Evolutionary conservation across 192 early-diverging fungal species (phyloP), one percentile per base, ranked within the genome.

Genomic region (Linnemannia elongata): DNA sequence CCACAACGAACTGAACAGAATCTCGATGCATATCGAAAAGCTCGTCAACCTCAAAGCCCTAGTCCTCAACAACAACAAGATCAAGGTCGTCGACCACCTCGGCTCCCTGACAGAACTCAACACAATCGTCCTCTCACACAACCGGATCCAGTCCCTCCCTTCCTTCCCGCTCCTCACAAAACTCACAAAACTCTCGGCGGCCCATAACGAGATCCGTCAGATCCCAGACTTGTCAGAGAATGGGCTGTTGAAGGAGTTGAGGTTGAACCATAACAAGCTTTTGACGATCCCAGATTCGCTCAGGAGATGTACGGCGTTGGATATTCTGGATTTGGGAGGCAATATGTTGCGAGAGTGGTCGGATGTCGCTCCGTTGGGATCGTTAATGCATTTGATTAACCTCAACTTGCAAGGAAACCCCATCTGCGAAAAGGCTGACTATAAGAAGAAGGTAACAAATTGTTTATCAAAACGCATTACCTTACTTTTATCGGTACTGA

Each of bases 61-160:
- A 18, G 94, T 97, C 45, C 89, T 97, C 30, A 95, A 94, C 78
- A 89, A 97, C 86, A 97, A 97, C 90, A 82, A 88, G 39, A 93
- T 97, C 72, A 79, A 85, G 35, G 78, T 83, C 36, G 90, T 97
- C 42, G 95, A 96, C 72, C 90, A 96, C 74, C 38, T 97, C 17
- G 88, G 88, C 22, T 82, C 74, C 4, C 83, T 96, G 30, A 76
- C 72, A 3, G 83, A 94, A 22, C 89, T 97, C 20, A 95, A 94
- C 82, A 96, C 96, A 0, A 82, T 97, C 87, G 96, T 97, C 18
- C 85, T 97, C 30, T 97, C 96, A 4, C 94, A 97, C 74, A 97
- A 97, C 91, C 77, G 92, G 69, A 82, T 97, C 71, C 82, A 92
- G 2, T 75, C 82, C 12, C 69, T 96, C 10, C 91, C 93, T 2